Evolutionary conservation across 805 yeast genomes (phyloP), one percentile per base, ranked within the genome.

Genomic region (Metschnikowia anglica): DNA sequence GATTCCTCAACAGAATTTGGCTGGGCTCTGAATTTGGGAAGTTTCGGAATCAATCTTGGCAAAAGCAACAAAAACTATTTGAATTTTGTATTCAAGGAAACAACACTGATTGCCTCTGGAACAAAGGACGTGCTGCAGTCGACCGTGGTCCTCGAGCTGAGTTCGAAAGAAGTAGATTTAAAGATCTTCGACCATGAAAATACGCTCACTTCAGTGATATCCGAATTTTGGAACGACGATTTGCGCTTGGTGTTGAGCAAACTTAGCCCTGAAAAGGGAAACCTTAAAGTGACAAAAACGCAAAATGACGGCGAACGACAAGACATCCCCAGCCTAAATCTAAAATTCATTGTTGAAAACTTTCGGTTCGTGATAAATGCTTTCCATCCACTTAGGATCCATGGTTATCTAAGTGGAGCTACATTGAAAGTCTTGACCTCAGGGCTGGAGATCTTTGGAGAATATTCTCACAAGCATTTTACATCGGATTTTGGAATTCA

Each of bases 401-500:
- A 42, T 16, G 37, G 46, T 4, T 31, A 34, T 3, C 16, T 37
- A 3, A 7, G 39, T n/a, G 34, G 43, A 7, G 43, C 40, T 16
- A 38, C 13, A 3, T n/a, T 41, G 4, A 31, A 39, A 8, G 20
- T 43, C 3, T 31, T 29, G n/a, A n/a, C 24, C 15, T 16, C 28
- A 9, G 33, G 30, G 7, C 43, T 28, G 15, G 34, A 28, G 16
- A 11, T 24, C n/a, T 24, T 32, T 5, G 37, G 23, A 23, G 36
- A 43, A 4, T 45, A 38, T 33, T 19, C 29, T 3, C 43, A 50
- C 28, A 41, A 32, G 20, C 29, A 56, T 20, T 28, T 58, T 3
- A 53, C 58, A 6, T 34, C 57, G 10, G 58, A 53, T 5, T 27
- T 53, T 5, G 41, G 36, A 2, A n/a, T 62, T 6, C 34, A 34